Conservation (phyloP, 2,329 filamentous ascomycete genomes). For the Scedosporium aurantiacum region DNA sequence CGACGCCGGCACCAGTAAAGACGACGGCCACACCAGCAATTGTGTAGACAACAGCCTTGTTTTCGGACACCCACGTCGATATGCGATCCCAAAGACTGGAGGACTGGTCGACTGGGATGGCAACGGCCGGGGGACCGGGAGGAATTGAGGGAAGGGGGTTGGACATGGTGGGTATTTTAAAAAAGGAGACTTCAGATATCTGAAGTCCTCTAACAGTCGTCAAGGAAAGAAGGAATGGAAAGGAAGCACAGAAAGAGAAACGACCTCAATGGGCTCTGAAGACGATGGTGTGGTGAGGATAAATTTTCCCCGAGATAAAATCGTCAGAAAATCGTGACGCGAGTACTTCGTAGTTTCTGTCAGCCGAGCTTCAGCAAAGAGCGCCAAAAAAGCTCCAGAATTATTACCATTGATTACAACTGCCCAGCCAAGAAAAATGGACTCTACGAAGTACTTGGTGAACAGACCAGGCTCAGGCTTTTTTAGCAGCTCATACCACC, state of each 20-base stretch:
- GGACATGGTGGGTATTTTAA: constrained; percentile 24
- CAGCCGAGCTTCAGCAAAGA: constrained; percentile 5
- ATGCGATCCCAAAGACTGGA: constrained; percentile 80
- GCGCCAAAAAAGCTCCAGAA: background rate
- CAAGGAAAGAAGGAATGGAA: constrained; percentile 16
- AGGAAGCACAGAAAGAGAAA: constrained; percentile 9
- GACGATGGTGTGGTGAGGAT: background rate
- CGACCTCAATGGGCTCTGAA: background rate
- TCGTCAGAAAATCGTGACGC: constrained; percentile 6
- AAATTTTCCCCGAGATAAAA: constrained; percentile 5
- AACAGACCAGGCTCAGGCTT: background rate
- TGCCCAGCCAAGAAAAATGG: background rate
- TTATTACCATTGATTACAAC: constrained; percentile 3
- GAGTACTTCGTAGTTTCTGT: constrained; percentile 2
- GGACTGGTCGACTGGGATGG: constrained; percentile 42
- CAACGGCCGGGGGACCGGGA: constrained; percentile 28
- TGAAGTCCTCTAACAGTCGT: background rate
- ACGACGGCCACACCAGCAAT: constrained; percentile 90
- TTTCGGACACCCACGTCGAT: constrained; percentile 84
- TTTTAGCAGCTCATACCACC: background rate
- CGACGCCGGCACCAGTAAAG: constrained; percentile 78
- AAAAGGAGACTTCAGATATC: constrained; percentile 14
- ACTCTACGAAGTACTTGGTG: too few relatives aligned
- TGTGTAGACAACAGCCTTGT: constrained; percentile 92
- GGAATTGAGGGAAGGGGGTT: constrained; percentile 38